Percentiles rank a stretch among this genome's conserved stretches.
phyloP scores from a whole-genome alignment of 2,329 filamentous ascomycete species.

The Parasarocladium wereldwijsianum region DNA sequence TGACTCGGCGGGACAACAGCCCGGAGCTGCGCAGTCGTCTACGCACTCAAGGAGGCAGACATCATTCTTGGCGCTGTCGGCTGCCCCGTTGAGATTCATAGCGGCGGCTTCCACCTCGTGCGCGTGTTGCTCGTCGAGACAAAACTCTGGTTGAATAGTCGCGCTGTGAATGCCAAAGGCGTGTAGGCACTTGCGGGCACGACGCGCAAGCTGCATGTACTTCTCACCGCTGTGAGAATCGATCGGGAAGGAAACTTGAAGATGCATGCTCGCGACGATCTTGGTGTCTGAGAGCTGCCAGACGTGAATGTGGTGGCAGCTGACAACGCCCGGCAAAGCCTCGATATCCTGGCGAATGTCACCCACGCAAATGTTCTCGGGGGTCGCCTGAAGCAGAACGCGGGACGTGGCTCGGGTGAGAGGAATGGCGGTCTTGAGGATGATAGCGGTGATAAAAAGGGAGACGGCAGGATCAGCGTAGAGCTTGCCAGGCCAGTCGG shows the following conservation, averaged over 20 bases:
- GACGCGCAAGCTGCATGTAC: slow-evolving; percentile 82
- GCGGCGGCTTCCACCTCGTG: slow-evolving; percentile 21
- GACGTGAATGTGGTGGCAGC: slow-evolving; percentile 91
- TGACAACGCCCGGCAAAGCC: slow-evolving; percentile 67
- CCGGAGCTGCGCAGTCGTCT: slow-evolving; percentile 20
- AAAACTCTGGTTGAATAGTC: slow-evolving; percentile 92
- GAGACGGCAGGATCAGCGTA: slow-evolving; percentile 90
- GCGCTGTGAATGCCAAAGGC: slow-evolving; percentile 93
- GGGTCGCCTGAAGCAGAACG: slow-evolving; percentile 87
- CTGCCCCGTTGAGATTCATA: slow-evolving; percentile 19
- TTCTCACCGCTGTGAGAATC: slow-evolving; percentile 61
- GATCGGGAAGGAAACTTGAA: slow-evolving; percentile 83
- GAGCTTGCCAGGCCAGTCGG: slow-evolving; percentile 62
- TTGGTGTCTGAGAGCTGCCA: slow-evolving; percentile 97
- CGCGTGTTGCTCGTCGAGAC: slow-evolving; percentile 32
- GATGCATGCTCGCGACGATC: slow-evolving; percentile 81
- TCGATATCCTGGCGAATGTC: slow-evolving; percentile 90
- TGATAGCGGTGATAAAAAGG: slow-evolving; percentile 77
- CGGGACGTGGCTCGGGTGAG: slow-evolving; percentile 68
- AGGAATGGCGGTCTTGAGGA: slow-evolving; percentile 59
- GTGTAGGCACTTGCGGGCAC: slow-evolving; percentile 78
- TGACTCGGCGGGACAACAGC: slow-evolving; percentile 17
- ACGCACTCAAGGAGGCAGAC: slow-evolving; percentile 34
- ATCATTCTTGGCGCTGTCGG: slow-evolving; percentile 14
- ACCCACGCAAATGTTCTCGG: slow-evolving; percentile 72